Evolutionary conservation across 176 grass and related monocot species (phyloP), one percentile per base, ranked within the genome.

Genomic region (Cenchrus purpureus): DNA sequence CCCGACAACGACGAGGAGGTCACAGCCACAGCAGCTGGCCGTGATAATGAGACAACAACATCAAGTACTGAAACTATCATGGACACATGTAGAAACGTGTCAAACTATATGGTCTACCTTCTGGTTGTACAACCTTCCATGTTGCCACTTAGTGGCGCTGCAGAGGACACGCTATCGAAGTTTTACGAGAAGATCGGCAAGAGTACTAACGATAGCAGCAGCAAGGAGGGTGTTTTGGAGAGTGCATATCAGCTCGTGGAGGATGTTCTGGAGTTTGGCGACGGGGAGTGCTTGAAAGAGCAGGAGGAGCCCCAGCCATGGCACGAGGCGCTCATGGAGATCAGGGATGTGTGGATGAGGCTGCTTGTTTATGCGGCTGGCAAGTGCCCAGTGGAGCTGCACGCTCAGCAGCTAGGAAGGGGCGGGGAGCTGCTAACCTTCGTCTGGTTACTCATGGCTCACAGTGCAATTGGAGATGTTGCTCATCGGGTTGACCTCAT

Each of bases 391-490:
- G 50, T 3, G 12, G 72, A 55, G 4, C 6, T 74, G 28, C 72
- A 74, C 25, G 72, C 72, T 1, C 11, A 55, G 50, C 72, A 55
- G 72, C 25, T 74, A 15, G 28, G 50, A 7, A 74, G 50, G 37
- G 72, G 72, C 54, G 72, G 72, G 49, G 72, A 74, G 72, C 72
- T 74, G 2, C 49, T 74, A 25, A 74, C 72, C 49, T 74, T 74
- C 12, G 49, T 55, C 0, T 74, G 72, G 72, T 16, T 74, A 5
- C 72, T 74, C 49, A 74, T 74, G 72, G 72, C 72, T 2, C 72
- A 74, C 9, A 34, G 7, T 10, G 50, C 49, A 5, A 51, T 74
- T 34, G 71, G 71, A 32, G 49, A 74, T 16, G 46, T 74, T 53
- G 71, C 0, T 54, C 50, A 32, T 71, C 71, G 17, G 49, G 71